Evolutionary conservation across 208 protist species (phyloP), one percentile per base, ranked within the genome.

Genomic region (Trypanosoma brucei): DNA sequence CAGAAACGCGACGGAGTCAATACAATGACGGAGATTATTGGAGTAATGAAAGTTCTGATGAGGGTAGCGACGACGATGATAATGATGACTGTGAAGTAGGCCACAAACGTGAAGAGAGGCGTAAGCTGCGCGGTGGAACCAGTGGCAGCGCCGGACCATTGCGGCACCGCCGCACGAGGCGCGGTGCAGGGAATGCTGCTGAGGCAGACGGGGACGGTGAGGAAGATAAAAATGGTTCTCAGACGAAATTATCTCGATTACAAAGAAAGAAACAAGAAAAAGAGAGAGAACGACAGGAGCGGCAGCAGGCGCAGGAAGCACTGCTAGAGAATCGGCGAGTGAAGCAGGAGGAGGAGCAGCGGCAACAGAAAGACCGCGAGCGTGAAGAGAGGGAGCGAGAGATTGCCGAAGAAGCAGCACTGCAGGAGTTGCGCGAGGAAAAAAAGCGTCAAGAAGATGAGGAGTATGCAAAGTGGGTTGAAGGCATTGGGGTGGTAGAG

Each of bases 381-480:
- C 54, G 50, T 50, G 55, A 62, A 8, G 82, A 81, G 61, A 76
- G 68, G 50, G 75, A 65, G 64, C 46, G 66, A 5, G 62, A 65
- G 11, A 61, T 65, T 0, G 64, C 68, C 0, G 82, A 88, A 52
- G 76, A 86, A 44, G 51, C 34, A 39, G 82, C 85, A 14, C 70
- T 92, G 55, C 60, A 79, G 54, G 59, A 87, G 59, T 69, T 92
- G 55, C 76, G 82, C 1, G 78, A 70, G n/a, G 82, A 86, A 22
- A 84, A 81, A 69, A 64, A 70, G 36, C 65, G 62, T 22, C 61
- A 57, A 0, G 82, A 89, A 1, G 75, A 85, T 31, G 86, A 82
- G 48, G 86, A 88, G 64, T 89, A 89, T 62, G 70, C 65, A 7
- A 80, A 78, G 54, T 89, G 86, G 82, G 72, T 77, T 1, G 70